These are phyloP conservation scores for Hemisphaericaspora subhashii DNA, from an alignment of 1,139 yeast species.

Conservation along the genomic window DNA sequence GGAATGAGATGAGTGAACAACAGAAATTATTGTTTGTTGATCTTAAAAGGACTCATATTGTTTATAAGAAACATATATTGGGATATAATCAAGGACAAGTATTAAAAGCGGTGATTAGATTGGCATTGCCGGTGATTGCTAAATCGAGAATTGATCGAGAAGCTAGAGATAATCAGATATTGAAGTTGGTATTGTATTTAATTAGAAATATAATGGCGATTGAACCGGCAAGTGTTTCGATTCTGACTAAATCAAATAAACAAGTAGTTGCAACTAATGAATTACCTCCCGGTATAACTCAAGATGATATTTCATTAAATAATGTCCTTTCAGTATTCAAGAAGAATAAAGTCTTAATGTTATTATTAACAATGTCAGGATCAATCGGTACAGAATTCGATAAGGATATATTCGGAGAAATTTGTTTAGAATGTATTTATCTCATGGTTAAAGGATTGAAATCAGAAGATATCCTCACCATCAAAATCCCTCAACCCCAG, in stretches of 20 bases:
- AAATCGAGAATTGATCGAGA: conserved; percentile 58
- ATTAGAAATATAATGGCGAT: conserved; percentile 75
- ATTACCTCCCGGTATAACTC: conserved; percentile 53
- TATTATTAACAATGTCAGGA: conserved; percentile 67
- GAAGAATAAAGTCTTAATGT: conserved; percentile 68
- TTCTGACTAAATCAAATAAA: conserved; percentile 42
- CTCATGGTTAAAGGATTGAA: conserved; percentile 60
- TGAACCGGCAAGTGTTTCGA: conserved; percentile 61
- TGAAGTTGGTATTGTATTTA: conserved; percentile 71
- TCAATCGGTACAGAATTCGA: conserved; percentile 67
- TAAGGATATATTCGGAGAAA: conserved; percentile 56
- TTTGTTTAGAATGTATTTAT: conserved; percentile 70
- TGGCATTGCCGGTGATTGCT: conserved; percentile 68
- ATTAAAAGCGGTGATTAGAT: conserved; percentile 66
- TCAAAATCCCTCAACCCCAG: conserved; percentile 1
- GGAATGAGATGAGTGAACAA: conserved; percentile 49
- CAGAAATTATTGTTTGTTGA: conserved; percentile 61
- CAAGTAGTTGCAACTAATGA: conserved; percentile 31
- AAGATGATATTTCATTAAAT: conserved; percentile 69
- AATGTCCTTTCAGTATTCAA: conserved; percentile 58
- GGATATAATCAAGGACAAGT: conserved; percentile 59
- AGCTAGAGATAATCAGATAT: conserved; percentile 68
- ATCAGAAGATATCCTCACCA: conserved; percentile 22
- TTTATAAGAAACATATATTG: conserved; percentile 70
- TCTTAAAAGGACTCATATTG: conserved; percentile 62